A percentile compares a stretch with the other conserved stretches of the same genome.
Evolutionary conservation across 2,329 filamentous ascomycete genomes (phyloP).

Genomic region (Escovopsis weberi): DNA sequence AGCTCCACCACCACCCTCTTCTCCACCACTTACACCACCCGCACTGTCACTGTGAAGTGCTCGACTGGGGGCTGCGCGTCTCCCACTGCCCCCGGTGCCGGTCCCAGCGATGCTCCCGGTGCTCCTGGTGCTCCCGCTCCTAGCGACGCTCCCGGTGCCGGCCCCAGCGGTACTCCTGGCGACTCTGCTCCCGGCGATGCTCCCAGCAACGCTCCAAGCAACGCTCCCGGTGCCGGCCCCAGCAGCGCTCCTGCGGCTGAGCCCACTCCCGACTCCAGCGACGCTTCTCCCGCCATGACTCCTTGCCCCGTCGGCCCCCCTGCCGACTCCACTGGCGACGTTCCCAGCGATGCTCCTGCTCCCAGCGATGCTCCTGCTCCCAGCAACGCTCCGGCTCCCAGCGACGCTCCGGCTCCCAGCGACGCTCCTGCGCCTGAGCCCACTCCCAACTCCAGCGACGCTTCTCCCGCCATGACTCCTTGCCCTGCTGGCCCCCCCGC

Average conservation of each 20-base stretch:
- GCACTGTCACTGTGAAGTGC: constrained; percentile 20
- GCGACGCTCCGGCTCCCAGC: not conserved
- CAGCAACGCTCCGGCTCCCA: constrained; percentile 6
- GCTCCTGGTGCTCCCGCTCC: constrained; percentile 5
- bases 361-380: constrained; percentile 22
- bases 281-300: no score
- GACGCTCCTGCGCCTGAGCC: no score
- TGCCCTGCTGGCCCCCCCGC: not conserved
- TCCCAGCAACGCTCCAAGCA: not conserved
- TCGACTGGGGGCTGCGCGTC: constrained; percentile 7
- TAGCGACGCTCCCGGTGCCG: constrained; percentile 3
- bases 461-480: no score
- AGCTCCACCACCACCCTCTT: constrained; percentile 23
- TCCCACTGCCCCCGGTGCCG: constrained; percentile 9
- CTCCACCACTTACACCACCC: constrained; percentile 20
- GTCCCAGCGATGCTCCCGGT: constrained; percentile 6
- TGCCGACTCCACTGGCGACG: constrained; percentile 10
- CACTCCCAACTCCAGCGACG: no score
- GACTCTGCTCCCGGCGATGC: not conserved
- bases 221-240: constrained; percentile 2
- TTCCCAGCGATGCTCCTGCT: constrained; percentile 19
- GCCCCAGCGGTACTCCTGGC: constrained; percentile 5
- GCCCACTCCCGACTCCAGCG: no score
- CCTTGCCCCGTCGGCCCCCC: not conserved
- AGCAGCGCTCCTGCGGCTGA: not conserved